Base-by-base conservation (phyloP, 2,329 filamentous ascomycete genomes). In the Pseudopyricularia javanii region DNA sequence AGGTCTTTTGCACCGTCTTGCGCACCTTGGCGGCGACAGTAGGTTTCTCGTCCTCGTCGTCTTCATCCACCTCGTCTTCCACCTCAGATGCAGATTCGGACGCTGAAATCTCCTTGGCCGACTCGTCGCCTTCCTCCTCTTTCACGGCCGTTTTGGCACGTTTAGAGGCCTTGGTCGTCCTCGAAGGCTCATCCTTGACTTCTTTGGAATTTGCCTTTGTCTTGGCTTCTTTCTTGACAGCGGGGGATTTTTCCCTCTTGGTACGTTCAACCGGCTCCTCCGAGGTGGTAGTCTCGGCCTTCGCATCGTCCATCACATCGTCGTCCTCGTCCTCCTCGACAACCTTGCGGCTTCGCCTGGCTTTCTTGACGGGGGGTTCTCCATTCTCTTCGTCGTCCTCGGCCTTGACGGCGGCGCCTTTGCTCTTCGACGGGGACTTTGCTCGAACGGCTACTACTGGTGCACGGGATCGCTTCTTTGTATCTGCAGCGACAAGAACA, bases 1-100 rank as follows among this genome's bases (percentile, higher is more conserved):
- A 89, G 9, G 91, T 79, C 65, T 88, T 81, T 65, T 95, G 90
- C 11, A 91, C 79, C 66, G 88, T 88, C 66, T 91, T 80, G 47
- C 88, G 82, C 48, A 82, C 83, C 67, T 94, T 91, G 43, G 81
- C 83, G 50, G 82, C 81, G 48, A 83, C 68, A 58, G 85, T 82
- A 2, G 88, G 82, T 63, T 88, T 88, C 61, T 86, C 74, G 7
- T 76, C 79, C 50, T 74, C 74, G 8, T 78, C 76, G 22, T 76
- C 72, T n/a, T 70, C 70, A 3, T 75, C 74, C 8, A 65, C 67
- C 15, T 70, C 68, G 20, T 74, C 76, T 53, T 81, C 80, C 7
- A 70, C 72, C 32, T 79, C 78, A 0, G 74, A 76, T 26, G 67
- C 63, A 5, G 71, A 67, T 33, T 72, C 72, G 6, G 71, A 70